Base-by-base conservation (phyloP, 352 stramenopile species). In the Pythium aquatile region DNA sequence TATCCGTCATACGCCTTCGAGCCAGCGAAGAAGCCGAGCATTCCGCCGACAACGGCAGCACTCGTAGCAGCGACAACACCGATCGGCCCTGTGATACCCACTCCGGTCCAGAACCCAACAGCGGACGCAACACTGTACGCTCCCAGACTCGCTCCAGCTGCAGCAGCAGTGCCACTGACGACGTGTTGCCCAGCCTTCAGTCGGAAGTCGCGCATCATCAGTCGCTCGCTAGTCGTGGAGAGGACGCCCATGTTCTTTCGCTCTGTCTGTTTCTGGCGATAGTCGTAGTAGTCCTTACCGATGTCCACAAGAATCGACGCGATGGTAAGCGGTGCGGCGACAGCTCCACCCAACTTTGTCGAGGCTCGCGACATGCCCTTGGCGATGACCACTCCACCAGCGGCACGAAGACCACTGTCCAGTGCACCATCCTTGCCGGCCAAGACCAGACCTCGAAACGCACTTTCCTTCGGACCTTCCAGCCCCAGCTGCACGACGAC, bases 271-370 rank as follows among this genome's bases (percentile, higher is more conserved):
- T 84, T 84, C 49, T 88, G 78, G 40, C 87, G 83, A 69, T 91
- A 96, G 17, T 93, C 74, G 54, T 88, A 88, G 58, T 93, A 96
- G 58, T 96, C 87, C 46, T 93, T 93, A 14, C 87, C 85, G 35
- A 96, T 83, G 65, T 96, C 87, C 16, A 96, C 84, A 2, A 96
- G 72, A 51, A 96, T 96, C 30, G 87, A 93, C 5, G 87, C 87
- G 46, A 96, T 85, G 9, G 87, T 83, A 14, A 94, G 70, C 1
- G 87, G 87, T 9, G 87, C 87, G 9, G 85, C 87, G 2, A 91
- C 78, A 20, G 81, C 79, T 58, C 79, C 81, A 58, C 82, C 76
- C 20, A 93, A 61, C 7, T 52, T 58, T 17, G 78, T 80, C 16
- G 80, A 85, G 29, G 85, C 83, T 33, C 62, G 46, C 24, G 67